phyloP scores from a whole-genome alignment of 148 eudicot genomes.

The Suaeda aralocaspica region DNA sequence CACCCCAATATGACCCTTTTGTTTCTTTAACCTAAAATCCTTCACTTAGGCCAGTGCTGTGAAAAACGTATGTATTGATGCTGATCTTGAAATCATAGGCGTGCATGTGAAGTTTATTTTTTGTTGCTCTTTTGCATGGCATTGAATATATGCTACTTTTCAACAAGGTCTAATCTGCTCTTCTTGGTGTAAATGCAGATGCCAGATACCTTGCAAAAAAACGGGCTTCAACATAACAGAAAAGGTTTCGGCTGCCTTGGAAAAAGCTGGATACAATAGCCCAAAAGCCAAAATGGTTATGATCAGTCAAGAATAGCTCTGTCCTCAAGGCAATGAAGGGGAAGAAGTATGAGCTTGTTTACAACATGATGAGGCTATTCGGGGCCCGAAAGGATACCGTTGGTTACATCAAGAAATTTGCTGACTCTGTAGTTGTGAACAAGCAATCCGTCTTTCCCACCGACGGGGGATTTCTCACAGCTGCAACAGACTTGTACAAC shows the following conservation, averaged over 20 bases:
- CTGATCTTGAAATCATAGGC: background rate
- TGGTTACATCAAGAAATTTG: slow-evolving; percentile 55
- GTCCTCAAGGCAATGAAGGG: slow-evolving; percentile 59
- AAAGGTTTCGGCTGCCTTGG: slow-evolving; percentile 54
- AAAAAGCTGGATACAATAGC: slow-evolving; percentile 37
- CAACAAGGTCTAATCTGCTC: background rate
- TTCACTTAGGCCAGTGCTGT: background rate
- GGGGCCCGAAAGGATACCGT: slow-evolving; percentile 47
- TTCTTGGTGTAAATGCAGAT: slow-evolving; percentile 42
- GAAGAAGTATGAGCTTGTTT: slow-evolving; percentile 64
- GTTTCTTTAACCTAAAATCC: no score
- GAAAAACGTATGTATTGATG: background rate
- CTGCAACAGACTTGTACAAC: slow-evolving; percentile 46
- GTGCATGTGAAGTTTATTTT: background rate
- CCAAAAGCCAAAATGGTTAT: slow-evolving; percentile 48
- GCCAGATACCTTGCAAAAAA: slow-evolving; percentile 74
- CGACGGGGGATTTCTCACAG: slow-evolving; percentile 29
- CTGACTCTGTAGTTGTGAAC: slow-evolving; percentile 54
- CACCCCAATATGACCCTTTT: no score
- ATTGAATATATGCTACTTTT: background rate
- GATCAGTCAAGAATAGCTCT: slow-evolving; percentile 66
- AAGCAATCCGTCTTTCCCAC: slow-evolving; percentile 59
- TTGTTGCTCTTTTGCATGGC: background rate
- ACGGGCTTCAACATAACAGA: slow-evolving; percentile 53
- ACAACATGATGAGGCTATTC: slow-evolving; percentile 46